These are phyloP conservation scores for Actinidia polygama DNA, from an alignment of 179 eudicot genomes.

Conservation along the genomic window DNA sequence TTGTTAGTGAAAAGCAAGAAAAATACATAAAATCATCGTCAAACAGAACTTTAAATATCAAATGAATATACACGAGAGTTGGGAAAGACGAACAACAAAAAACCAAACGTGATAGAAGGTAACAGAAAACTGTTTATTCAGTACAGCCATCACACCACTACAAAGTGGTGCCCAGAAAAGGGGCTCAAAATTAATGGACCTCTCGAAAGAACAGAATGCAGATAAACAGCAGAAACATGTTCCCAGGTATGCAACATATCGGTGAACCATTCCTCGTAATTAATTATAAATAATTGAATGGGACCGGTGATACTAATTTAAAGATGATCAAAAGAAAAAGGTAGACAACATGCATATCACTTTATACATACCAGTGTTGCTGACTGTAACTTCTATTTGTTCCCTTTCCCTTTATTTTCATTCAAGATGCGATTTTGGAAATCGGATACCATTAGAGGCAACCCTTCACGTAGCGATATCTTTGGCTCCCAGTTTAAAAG, in stretches of 20 bases:
- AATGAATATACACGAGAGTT: no score
- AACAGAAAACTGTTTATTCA: not conserved
- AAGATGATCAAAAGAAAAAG: constrained; percentile 21
- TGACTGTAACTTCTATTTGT: constrained; percentile 19
- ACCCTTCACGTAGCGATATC: constrained; percentile 66
- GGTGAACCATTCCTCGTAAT: not conserved
- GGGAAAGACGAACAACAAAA: not conserved
- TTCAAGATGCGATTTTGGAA: constrained; percentile 72
- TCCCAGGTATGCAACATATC: not conserved
- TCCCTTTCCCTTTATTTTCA: constrained; percentile 72
- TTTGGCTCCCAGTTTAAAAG: constrained; percentile 84
- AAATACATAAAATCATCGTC: no score
- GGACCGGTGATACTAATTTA: not conserved
- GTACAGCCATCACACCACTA: constrained; percentile 17
- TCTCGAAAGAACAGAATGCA: constrained; percentile 19
- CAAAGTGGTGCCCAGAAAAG: constrained; percentile 2
- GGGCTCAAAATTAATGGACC: constrained; percentile 5
- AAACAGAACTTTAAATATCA: not conserved
- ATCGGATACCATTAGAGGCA: constrained; percentile 75
- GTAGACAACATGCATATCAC: constrained; percentile 13
- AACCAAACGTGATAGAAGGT: not conserved
- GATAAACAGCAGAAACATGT: not conserved
- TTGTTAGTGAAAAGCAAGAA: no score
- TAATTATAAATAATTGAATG: not conserved
- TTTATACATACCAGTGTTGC: constrained; percentile 30